Evolutionary conservation across 305 asterid genomes (phyloP), one percentile per base, ranked within the genome.

Genomic region (Fraxinus xanthoxyloides): DNA sequence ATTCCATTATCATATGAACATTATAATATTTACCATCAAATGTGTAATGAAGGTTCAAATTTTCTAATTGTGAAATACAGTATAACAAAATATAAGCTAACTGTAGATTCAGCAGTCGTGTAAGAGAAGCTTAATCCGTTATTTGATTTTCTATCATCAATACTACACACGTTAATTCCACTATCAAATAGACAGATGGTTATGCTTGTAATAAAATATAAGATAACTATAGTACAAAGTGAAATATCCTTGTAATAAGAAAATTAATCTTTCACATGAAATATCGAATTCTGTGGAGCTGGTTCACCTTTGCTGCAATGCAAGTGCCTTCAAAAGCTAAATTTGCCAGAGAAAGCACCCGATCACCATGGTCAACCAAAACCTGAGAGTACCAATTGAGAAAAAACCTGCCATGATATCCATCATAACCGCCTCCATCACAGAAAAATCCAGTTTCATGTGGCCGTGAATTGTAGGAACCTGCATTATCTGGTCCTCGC

Each of bases 401-500:
- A 86, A 93, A 93, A 82, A 92, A 93, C 83, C 91, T 88, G 81
- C 93, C 98, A 32, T 92, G 89, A 82, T 89, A 91, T 84, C 93
- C 90, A 85, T 93, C 91, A 82, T 91, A 93, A 82, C 91, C 98
- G 78, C 98, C 97, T 61, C 95, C 94, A 54, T 91, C 95, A 84
- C 91, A 89, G 85, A 93, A 93, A 76, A 93, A 93, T 56, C 90
- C 90, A 0, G 95, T 92, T 76, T 93, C 98, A 36, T 91, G 93
- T 3, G 98, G 95, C 82, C 83, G 88, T 38, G 97, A 92, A 88
- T 89, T 90, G 86, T 92, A 93, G 78, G 91, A 90, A 84, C 95
- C 95, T 30, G 88, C 78, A 81, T 93, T 89, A 30, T 91, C 94
- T 0, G 97, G 98, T 74, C 92, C 98, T 54, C 85, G 84, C 19